Base-by-base conservation (phyloP, 106 monocot genomes). In the Acorus gramineus region DNA sequence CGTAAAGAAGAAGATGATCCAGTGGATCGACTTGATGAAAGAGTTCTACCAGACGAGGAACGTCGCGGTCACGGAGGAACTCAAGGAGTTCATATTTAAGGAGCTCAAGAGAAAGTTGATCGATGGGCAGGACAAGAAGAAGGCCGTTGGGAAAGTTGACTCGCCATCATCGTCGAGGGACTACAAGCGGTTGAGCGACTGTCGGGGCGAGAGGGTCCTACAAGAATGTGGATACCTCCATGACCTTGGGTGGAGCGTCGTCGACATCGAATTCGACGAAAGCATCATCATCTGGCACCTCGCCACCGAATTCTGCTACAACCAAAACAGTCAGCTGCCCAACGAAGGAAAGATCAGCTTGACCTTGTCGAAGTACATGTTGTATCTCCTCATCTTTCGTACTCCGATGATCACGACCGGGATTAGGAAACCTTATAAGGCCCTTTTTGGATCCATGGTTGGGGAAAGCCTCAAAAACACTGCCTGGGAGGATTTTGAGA, bases 261-360 rank as follows among this genome's bases (percentile, higher is more conserved):
- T 77, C 3, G 73, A 73, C 56, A 69, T 50, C 8, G 77, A 77
- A 43, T 77, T 77, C 10, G 77, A 82, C 8, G 61, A 82, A 52
- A 81, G 81, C 76, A 63, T 81, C 6, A 66, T 81, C 7, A 12
- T 81, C 4, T 81, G 81, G 81, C 81, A 82, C 70, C 66, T 77
- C 13, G 81, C 77, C 11, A 74, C 81, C 0, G 73, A 77, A 51
- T 55, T 82, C 6, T 74, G 72, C 59, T 77, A 67, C 58, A 54
- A 62, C 47, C n/a, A n/a, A n/a, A n/a, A n/a, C n/a, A n/a, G n/a
- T n/a, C n/a, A n/a, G n/a, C n/a, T n/a, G n/a, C 28, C 28, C 28
- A 28, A 28, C 1, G 28, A 28, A 28, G 28, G 0, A 28, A 0
- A 8, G 42, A 57, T 67, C 11, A 64, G 76, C 42, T 50, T 49